Evolutionary conservation across 345 rosid genomes (phyloP), one percentile per base, ranked within the genome.

Genomic region (Eucalyptus pauciflora): DNA sequence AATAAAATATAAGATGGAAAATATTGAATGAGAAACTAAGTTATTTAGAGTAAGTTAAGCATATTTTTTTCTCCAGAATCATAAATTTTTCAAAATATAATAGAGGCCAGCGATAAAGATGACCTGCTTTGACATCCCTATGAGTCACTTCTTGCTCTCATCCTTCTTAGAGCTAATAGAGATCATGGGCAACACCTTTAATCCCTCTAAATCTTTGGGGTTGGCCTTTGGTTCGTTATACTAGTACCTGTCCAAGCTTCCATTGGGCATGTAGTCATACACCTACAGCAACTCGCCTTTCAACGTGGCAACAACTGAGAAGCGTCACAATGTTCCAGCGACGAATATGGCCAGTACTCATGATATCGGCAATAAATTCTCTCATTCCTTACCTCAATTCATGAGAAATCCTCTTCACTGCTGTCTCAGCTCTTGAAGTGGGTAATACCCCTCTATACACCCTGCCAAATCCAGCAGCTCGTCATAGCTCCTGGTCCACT

Each of bases 261-360:
- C 95, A 85, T 91, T 91, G n/a, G 94, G 92, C 94, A 94, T 92
- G 27, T 91, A 94, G 37, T 92, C 94, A 83, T 94, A 93, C 13
- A 94, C 94, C 62, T 56, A 88, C 9, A 92, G 90, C 62, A 95
- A 90, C 86, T 94, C 94, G 37, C 92, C 92, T 86, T 89, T 93
- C 88, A 50, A 89, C 94, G 6, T 3, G 16, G 91, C 95, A 94
- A 89, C 92, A 91, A 16, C 94, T 95, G 7, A 90, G 90, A 33
- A 93, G 94, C 88, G 76, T 93, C 58, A 94, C 95, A 90, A 92
- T 86, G 62, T 93, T 93, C 85, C 88, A 91, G 88, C 92, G 95
- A 90, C 92, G 89, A 86, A 92, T 52, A 87, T 29, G 15, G 3
- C 67, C 0, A 60, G n/a, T 25, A 25, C 14, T 58, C n/a, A 25